A percentile compares a stretch with the other conserved stretches of the same genome.
Conservation (phyloP, 805 yeast genomes). For the Blastobotrys chiropterorum region DNA sequence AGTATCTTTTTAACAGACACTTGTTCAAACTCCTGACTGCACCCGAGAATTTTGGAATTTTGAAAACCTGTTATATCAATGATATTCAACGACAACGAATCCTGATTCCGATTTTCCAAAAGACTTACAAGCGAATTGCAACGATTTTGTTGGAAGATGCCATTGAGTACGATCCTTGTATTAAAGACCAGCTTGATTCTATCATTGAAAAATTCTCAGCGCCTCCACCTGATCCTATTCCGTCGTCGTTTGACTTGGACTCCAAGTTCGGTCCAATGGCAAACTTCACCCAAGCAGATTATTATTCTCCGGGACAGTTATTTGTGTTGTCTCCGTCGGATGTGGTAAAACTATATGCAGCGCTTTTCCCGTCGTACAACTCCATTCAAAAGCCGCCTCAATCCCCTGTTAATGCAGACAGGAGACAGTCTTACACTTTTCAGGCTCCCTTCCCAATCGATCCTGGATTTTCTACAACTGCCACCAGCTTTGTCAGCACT, state of each 20-base stretch:
- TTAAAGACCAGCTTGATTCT: slow-evolving; percentile 9
- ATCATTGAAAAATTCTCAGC: slow-evolving; percentile 10
- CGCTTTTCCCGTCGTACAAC: slow-evolving; percentile 20
- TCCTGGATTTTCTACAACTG: not conserved
- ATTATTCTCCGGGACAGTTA: slow-evolving; percentile 17
- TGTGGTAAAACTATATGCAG: slow-evolving; percentile 23
- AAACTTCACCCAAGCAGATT: slow-evolving; percentile 1
- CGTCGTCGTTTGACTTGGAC: slow-evolving; percentile 2
- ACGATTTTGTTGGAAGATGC: slow-evolving; percentile 7
- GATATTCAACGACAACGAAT: slow-evolving; percentile 22
- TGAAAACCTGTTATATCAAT: slow-evolving; percentile 16
- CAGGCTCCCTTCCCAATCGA: not conserved
- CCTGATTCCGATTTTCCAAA: slow-evolving; percentile 16
- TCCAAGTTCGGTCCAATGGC: slow-evolving; percentile 5
- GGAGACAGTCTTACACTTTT: not conserved
- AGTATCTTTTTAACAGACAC: slow-evolving; percentile 17
- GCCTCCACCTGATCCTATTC: slow-evolving; percentile 1
- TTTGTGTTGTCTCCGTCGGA: slow-evolving; percentile 29
- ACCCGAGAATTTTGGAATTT: slow-evolving; percentile 23
- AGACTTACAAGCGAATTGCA: slow-evolving; percentile 10
- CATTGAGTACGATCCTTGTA: slow-evolving; percentile 2
- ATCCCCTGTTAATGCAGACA: not conserved
- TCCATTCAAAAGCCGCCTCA: not conserved
- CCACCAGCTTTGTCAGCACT: slow-evolving; percentile 4
- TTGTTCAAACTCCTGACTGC: slow-evolving; percentile 12